A percentile compares a stretch with the other conserved stretches of the same genome.
These are phyloP conservation scores for Cocos nucifera DNA, from an alignment of 176 grass and related monocot genomes.

Conservation along the genomic window DNA sequence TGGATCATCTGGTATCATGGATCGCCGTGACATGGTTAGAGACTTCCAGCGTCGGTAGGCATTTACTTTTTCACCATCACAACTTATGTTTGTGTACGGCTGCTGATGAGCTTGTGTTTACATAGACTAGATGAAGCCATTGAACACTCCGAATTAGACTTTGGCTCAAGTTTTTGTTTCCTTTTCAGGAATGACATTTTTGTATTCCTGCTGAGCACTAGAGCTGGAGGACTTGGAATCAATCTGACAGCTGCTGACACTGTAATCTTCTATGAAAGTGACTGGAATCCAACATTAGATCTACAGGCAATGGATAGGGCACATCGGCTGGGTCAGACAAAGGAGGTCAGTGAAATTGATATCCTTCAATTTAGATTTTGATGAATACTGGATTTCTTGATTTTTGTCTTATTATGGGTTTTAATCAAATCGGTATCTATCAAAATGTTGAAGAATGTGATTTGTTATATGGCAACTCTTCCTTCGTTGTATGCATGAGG, in stretches of 20 bases:
- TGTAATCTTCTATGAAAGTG: conserved; percentile 99
- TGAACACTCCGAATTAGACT: neutral
- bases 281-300: conserved; percentile 99
- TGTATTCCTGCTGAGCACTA: conserved; percentile 98
- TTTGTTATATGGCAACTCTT: no score
- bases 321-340: conserved; percentile 91
- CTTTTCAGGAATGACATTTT: conserved; percentile 90
- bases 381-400: no score
- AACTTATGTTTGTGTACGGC: no score
- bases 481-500: no score
- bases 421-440: neutral
- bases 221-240: conserved; percentile 96
- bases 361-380: no score
- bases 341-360: conserved; percentile 40
- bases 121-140: neutral
- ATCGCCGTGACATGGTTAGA: conserved; percentile 98
- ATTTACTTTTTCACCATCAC: neutral
- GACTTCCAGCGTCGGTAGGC: conserved; percentile 80
- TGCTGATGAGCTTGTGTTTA: no score
- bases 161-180: neutral
- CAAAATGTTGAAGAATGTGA: no score
- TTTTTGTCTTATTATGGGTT: no score
- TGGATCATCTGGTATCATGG: conserved; percentile 86
- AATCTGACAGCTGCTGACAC: conserved; percentile 99
- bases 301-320: conserved; percentile 99